These are phyloP conservation scores for Suhomyces anneliseae DNA, from an alignment of 1,139 yeast genomes.

Conservation along the genomic window DNA sequence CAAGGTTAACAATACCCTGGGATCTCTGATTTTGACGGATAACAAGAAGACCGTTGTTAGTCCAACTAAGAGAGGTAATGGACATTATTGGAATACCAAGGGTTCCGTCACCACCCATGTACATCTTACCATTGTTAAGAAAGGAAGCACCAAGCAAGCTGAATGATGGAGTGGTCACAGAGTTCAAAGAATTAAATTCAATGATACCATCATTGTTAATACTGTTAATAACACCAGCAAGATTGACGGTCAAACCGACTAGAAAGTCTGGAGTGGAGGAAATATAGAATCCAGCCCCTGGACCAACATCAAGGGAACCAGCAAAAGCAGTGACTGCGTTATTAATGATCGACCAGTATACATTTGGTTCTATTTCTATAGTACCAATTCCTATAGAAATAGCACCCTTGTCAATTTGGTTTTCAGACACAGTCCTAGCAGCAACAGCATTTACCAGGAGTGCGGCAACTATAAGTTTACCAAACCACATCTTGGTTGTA, in stretches of 20 bases:
- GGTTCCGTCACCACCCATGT: slow-evolving; percentile 12
- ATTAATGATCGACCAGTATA: slow-evolving; percentile 16
- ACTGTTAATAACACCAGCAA: slow-evolving; percentile 8
- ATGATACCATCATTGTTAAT: slow-evolving; percentile 13
- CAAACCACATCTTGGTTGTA: slow-evolving; percentile 2
- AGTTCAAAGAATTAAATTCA: slow-evolving; percentile 12
- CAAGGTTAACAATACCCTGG: slow-evolving; percentile 11
- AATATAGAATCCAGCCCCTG: slow-evolving; percentile 14
- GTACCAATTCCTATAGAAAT: slow-evolving; percentile 10
- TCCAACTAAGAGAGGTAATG: slow-evolving; percentile 13
- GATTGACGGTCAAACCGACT: slow-evolving; percentile 12
- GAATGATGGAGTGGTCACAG: slow-evolving; percentile 11
- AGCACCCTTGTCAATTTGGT: slow-evolving; percentile 10
- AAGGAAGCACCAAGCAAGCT: slow-evolving; percentile 11
- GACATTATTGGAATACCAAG: slow-evolving; percentile 13
- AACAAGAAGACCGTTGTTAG: slow-evolving; percentile 15
- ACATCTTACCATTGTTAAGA: slow-evolving; percentile 14
- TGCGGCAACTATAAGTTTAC: slow-evolving; percentile 1
- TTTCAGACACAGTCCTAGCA: slow-evolving; percentile 4
- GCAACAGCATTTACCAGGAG: not conserved
- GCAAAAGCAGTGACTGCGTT: slow-evolving; percentile 11
- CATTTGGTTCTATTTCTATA: slow-evolving; percentile 13
- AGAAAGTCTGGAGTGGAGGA: slow-evolving; percentile 8
- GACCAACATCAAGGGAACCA: slow-evolving; percentile 14
- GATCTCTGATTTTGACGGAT: slow-evolving; percentile 13